Conservation (phyloP, 805 yeast species). For the Saturnispora ahearnii region DNA sequence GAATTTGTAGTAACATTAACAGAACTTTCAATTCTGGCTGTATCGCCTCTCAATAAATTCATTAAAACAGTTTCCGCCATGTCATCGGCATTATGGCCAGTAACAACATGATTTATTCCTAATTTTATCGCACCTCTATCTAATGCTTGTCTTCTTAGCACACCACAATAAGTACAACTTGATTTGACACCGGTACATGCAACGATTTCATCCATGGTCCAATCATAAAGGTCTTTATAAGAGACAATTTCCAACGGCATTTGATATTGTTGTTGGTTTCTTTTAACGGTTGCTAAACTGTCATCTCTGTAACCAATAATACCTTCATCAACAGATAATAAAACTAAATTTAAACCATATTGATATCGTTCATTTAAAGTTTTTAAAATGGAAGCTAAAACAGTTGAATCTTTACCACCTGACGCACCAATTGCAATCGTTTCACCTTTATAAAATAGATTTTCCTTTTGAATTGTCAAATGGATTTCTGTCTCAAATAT, state of each 20-base stretch:
- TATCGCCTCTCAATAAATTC: slow-evolving; percentile 94
- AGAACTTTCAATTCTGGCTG: slow-evolving; percentile 82
- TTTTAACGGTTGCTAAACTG: slow-evolving; percentile 89
- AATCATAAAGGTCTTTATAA: slow-evolving; percentile 80
- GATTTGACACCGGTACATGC: slow-evolving; percentile 88
- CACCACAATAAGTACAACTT: slow-evolving; percentile 98
- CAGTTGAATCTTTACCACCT: slow-evolving; percentile 98
- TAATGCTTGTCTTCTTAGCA: slow-evolving; percentile 87
- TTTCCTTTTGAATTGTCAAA: slow-evolving; percentile 65
- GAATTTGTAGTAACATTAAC: slow-evolving; percentile 78
- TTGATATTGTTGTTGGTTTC: slow-evolving; percentile 68
- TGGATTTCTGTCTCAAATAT: slow-evolving; percentile 96
- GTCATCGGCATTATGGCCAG: slow-evolving; percentile 99
- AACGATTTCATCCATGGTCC: slow-evolving; percentile 99
- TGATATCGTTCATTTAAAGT: slow-evolving; percentile 79
- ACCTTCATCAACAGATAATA: slow-evolving; percentile 91
- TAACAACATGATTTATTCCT: slow-evolving; percentile 82
- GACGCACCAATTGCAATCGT: slow-evolving; percentile 95
- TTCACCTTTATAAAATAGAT: slow-evolving; percentile 73
- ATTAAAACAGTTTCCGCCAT: slow-evolving; percentile 97
- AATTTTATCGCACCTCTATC: slow-evolving; percentile 91
- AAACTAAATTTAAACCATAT: slow-evolving; percentile 77
- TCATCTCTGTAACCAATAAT: slow-evolving; percentile 96
- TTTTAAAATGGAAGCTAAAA: slow-evolving; percentile 79
- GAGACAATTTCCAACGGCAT: slow-evolving; percentile 45